Base-by-base conservation (phyloP, 768 basidiomycete genomes). In the Amanita subjunquillea region DNA sequence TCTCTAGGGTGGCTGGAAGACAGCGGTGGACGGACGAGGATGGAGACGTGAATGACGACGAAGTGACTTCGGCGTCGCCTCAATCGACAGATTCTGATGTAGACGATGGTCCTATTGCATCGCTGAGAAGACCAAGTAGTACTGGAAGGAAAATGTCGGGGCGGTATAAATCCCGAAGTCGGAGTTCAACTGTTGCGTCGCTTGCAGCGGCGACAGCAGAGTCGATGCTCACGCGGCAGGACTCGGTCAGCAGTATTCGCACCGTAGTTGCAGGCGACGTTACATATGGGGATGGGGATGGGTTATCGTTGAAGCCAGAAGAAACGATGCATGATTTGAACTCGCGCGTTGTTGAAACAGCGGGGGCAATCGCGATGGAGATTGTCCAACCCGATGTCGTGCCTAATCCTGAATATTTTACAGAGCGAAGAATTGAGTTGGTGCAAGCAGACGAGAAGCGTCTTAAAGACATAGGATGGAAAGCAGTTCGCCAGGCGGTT, bases 181-280 rank as follows among this genome's bases (percentile, higher is more conserved):
- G 80, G 25, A 83, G 81, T 57, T 84, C 83, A 23, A 86, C 83
- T 3, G 69, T 84, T n/a, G 85, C 78, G 4, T 79, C 78, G 17
- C 65, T 83, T 6, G 70, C 76, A 25, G 80, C 75, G 2, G 66
- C 73, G 9, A 36, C 17, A 6, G 12, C 27, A 10, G 44, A 3
- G 29, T 29, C 44, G 15, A 17, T 46, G 27, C 44, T 62, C 15
- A 61, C 58, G 4, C 77, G 75, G 51, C 76, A 74, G 37, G 73
- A 75, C 15, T 87, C 86, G 2, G 69, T 69, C 17, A 85, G 81
- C 61, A 90, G 87, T 55, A 74, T 87, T 29, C 76, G 78, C 15
- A 91, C 89, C 0, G 82, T 91, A 4, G 79, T 77, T 25, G 85
- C 78, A 2, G 75, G 65, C 6, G 82, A 82, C 34, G 50, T 70